phyloP scores from a whole-genome alignment of 2,329 filamentous ascomycete genomes.

The Ceratocystis colombiana region DNA sequence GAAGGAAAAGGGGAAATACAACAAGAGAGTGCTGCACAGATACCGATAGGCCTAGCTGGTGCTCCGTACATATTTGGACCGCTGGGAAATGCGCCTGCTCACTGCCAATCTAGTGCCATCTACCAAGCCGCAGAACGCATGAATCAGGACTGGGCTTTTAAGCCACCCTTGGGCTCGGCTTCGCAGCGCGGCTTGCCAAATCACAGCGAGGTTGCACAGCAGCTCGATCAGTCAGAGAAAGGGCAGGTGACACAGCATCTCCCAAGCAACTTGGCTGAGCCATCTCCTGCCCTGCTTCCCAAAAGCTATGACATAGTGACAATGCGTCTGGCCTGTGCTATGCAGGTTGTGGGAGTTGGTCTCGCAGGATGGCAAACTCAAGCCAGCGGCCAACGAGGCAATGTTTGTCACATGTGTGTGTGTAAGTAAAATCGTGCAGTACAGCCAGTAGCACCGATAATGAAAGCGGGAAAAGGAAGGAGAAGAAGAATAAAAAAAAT shows the following conservation, averaged over 20 bases:
- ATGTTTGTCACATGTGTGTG: neutral
- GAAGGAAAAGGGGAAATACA: neutral
- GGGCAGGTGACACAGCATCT: constrained; percentile 2
- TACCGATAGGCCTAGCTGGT: neutral
- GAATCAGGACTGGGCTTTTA: neutral
- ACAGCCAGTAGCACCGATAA: neutral
- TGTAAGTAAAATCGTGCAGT: neutral
- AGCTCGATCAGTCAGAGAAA: constrained; percentile 8
- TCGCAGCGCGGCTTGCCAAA: constrained; percentile 31
- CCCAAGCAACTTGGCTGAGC: neutral
- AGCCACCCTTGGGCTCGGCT: neutral
- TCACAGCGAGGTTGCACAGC: neutral
- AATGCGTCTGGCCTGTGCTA: neutral
- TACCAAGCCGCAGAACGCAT: neutral
- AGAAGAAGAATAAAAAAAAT: neutral
- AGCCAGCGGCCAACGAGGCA: neutral
- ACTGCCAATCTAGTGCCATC: neutral
- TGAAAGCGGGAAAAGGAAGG: neutral
- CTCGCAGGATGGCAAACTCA: neutral
- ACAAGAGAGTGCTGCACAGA: neutral
- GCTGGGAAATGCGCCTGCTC: neutral
- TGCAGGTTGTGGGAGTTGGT: neutral
- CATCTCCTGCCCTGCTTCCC: neutral
- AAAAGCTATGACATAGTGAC: neutral
- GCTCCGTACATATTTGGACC: constrained; percentile 31